These are phyloP conservation scores for Dimargaris xerosporica DNA, from an alignment of 192 early-diverging fungal genomes.

Conservation along the genomic window DNA sequence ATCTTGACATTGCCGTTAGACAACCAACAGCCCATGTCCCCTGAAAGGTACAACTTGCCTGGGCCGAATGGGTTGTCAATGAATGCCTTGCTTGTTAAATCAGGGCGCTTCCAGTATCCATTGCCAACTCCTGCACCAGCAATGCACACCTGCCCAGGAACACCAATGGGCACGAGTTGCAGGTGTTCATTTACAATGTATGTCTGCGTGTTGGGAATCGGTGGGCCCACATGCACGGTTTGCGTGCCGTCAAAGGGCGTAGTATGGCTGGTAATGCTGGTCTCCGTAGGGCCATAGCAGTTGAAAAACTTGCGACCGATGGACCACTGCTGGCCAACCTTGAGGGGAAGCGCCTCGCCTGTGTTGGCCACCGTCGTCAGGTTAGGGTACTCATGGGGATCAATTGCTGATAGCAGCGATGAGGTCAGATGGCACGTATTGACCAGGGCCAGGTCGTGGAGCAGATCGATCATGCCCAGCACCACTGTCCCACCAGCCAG, in stretches of 20 bases:
- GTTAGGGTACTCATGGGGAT: background rate
- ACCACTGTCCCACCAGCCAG: background rate
- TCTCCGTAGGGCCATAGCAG: slow-evolving; percentile 1
- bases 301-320: background rate
- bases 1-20: background rate
- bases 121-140: background rate
- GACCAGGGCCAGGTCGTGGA: background rate
- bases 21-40: slow-evolving; percentile 4
- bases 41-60: background rate
- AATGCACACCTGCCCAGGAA: slow-evolving; percentile 21
- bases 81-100: background rate
- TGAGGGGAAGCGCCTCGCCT: background rate
- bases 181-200: slow-evolving; percentile 18
- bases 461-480: background rate
- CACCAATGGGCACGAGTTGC: slow-evolving; percentile 18
- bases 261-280: background rate
- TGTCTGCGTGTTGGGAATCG: slow-evolving; percentile 14
- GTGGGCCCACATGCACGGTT: slow-evolving; percentile 13
- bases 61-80: background rate
- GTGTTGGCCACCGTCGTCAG: background rate
- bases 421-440: background rate
- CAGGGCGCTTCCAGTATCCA: slow-evolving; percentile 4
- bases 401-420: background rate
- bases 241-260: background rate
- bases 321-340: background rate